Evolutionary conservation across 768 basidiomycete genomes (phyloP).

Genomic region (Pisolithus microcarpus): DNA sequence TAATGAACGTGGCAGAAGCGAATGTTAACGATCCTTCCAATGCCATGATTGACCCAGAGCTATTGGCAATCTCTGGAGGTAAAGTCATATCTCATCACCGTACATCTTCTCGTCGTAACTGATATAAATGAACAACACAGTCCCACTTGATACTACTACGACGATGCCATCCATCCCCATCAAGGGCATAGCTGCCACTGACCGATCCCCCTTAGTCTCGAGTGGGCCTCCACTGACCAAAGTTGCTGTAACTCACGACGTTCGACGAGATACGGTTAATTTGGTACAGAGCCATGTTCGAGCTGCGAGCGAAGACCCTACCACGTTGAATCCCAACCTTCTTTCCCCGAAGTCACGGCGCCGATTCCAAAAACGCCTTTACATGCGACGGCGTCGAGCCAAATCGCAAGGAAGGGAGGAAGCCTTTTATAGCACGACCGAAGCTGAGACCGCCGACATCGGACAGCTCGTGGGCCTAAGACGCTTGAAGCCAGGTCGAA

Average conservation of each 20-base stretch:
- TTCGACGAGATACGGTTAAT: not conserved
- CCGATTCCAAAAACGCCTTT: conserved; percentile 53
- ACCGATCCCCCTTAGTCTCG: not conserved
- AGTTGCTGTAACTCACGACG: not conserved
- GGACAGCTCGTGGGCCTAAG: not conserved
- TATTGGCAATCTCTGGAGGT: conserved; percentile 21
- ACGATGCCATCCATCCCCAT: not conserved
- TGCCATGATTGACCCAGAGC: conserved; percentile 24
- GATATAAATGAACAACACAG: not conserved
- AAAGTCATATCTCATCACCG: not conserved
- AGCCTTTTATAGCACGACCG: not conserved
- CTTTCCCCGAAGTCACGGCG: conserved; percentile 46
- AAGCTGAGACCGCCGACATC: not conserved
- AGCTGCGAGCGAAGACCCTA: not conserved
- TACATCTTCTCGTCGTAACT: not conserved
- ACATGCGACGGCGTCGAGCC: conserved; percentile 70
- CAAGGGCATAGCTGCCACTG: not conserved
- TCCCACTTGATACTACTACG: not conserved
- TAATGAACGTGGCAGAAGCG: not conserved
- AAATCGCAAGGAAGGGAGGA: conserved; percentile 30
- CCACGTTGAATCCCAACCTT: not conserved
- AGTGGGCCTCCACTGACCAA: not conserved
- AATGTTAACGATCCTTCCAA: conserved; percentile 10
- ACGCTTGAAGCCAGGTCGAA: conserved; percentile 36
- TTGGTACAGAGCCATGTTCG: not conserved